Evolutionary conservation across 2,329 filamentous ascomycete genomes (phyloP), one percentile per base, ranked within the genome.

Genomic region (Aureobasidium vineae): DNA sequence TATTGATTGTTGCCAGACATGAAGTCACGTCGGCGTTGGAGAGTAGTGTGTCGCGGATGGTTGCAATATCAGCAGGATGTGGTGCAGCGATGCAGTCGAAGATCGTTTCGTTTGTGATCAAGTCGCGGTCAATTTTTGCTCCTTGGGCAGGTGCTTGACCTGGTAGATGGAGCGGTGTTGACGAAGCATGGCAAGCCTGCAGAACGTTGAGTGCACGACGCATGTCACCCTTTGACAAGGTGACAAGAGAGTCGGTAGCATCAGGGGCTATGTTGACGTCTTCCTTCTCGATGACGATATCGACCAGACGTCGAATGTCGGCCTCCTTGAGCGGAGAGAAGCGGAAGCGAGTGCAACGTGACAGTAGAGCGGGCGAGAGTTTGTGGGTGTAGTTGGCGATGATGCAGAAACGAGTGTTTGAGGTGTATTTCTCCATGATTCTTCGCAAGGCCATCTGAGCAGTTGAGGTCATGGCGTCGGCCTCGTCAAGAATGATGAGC

Each of bases 341-440:
- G 38, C 95, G 85, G 78, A 99, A 99, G 43, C 95, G 84, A 11
- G 95, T 99, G 79, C 95, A 99, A 73, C 95, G 84, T 57, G 94
- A 98, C 63, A 99, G 82, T 50, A 99, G 83, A 0, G 95, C 95
- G 0, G 95, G 94, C 15, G 92, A 96, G 45, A 99, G 87, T 79
- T 99, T 99, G 81, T 99, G 95, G 36, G 95, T 95, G 79, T 99
- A 99, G 80, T 99, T 99, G 72, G 95, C 95, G 72, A 99, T 98
- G 75, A 99, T 92, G 80, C 94, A 98, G 80, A 99, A 99, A 63
- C 95, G 85, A 2, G 95, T 97, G 80, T 99, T 99, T 68, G 91
- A 91, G 0, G 95, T 99, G 81, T 99, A 99, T 80, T 97, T 97
- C 76, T 99, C 95, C 95, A 99, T 99, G 75, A 99, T 98, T 56